Base-by-base conservation (phyloP, 2,329 filamentous ascomycete species). In the Penicillium hesseltinei region DNA sequence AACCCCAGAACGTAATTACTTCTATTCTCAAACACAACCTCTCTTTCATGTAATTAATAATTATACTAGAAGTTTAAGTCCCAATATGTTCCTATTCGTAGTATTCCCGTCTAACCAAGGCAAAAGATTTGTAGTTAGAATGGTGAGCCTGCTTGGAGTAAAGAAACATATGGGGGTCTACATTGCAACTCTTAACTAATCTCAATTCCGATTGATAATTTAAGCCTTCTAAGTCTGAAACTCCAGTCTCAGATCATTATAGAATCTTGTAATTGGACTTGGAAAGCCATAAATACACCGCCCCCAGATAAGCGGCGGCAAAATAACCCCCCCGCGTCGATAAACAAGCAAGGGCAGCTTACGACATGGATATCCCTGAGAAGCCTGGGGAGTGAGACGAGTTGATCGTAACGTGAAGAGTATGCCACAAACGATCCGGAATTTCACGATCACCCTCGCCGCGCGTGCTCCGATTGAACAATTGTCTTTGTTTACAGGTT, bases 261-360 rank as follows among this genome's bases (percentile, higher is more conserved):
- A 23, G 4, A 23, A 35, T 21, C 3, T 27, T 23, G 15, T 17
- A n/a, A 43, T 25, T 21, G 29, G 23, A 43, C 39, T 50, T 19
- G 35, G 51, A 38, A 47, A 58, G 48, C 21, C 45, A 52, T 25
- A 47, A 6, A 36, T 39, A 36, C 35, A 54, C 54, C 58, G 55
- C 57, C 62, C 52, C 23, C 13, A 57, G 62, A 66, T 61, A 62
- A 59, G 55, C 19, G 44, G 64, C 38, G 70, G 70, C 71, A 72
- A 57, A 70, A 72, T 65, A n/a, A 42, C 56, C 69, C 69, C 50
- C 54, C 69, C 69, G 64, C 68, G 64, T 65, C 54, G 67, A 62
- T 66, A 63, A 66, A 66, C 64, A 66, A 46, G 66, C 66, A 67
- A 71, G 65, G 68, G 61, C 59, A 44, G 55, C 51, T 25, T 33